phyloP scores from a whole-genome alignment of 306 rosid species.

The Prinsepia uniflora region DNA sequence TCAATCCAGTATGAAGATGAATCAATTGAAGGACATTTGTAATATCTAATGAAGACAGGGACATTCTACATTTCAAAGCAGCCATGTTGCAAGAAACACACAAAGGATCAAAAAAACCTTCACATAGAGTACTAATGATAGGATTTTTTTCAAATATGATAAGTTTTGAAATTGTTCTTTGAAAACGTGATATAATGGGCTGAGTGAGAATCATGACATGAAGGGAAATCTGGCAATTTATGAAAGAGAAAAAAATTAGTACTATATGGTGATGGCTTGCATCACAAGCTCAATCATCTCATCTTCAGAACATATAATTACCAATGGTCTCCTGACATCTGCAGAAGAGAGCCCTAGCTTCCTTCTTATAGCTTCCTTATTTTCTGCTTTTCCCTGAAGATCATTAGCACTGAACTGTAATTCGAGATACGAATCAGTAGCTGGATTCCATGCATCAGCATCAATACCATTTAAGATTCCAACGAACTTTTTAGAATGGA shows the following conservation, averaged over 20 bases:
- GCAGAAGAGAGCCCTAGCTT: constrained; percentile 63
- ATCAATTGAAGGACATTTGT: background rate
- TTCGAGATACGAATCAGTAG: constrained; percentile 62
- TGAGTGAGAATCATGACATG: constrained; percentile 1
- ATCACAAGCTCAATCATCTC: constrained; percentile 13
- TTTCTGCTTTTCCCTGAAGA: constrained; percentile 76
- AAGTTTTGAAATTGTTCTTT: background rate
- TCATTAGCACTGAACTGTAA: constrained; percentile 80
- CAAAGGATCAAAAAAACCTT: background rate
- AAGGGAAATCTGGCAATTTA: background rate
- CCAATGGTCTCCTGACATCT: constrained; percentile 73
- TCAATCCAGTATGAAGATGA: constrained; percentile 1
- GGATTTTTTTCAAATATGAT: background rate
- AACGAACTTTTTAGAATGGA: constrained; percentile 75
- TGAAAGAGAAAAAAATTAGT: background rate
- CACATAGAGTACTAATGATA: background rate
- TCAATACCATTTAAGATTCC: constrained; percentile 96
- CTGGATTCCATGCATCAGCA: constrained; percentile 89
- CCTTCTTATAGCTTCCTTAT: constrained; percentile 80
- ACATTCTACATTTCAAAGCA: background rate
- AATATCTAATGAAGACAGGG: background rate
- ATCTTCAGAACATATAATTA: constrained; percentile 38
- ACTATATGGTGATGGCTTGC: constrained; percentile 15
- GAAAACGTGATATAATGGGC: background rate
- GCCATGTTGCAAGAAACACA: background rate